Conservation (phyloP, 2,329 filamentous ascomycete genomes). For the Hortaea werneckii region DNA sequence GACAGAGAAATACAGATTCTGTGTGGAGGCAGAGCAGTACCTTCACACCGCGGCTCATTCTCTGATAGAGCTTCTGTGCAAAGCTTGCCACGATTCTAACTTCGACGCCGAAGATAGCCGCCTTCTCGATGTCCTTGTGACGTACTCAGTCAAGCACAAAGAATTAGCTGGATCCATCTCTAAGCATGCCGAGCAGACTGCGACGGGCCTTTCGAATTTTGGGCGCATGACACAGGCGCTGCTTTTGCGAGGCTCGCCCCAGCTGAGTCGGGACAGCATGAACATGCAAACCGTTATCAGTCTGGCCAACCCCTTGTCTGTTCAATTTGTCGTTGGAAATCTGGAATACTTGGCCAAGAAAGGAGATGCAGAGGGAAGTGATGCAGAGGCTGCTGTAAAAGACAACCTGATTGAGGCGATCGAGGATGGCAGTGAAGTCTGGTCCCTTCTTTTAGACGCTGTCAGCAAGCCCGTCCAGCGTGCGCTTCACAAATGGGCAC, state of each 20-base stretch:
- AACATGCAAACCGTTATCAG: constrained; percentile 6
- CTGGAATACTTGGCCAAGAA: constrained; percentile 8
- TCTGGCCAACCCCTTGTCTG: constrained; percentile 14
- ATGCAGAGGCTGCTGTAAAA: constrained; percentile 4
- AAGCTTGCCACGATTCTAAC: not conserved
- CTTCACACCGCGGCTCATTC: not conserved
- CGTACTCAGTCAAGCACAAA: not conserved
- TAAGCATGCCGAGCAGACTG: not conserved
- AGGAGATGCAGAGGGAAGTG: not conserved
- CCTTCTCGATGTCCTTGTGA: constrained; percentile 4
- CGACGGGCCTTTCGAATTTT: not conserved
- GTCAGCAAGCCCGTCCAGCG: constrained; percentile 16
- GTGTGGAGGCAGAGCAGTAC: constrained; percentile 1
- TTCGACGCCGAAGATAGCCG: constrained; percentile 7
- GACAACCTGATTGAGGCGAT: constrained; percentile 30
- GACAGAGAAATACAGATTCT: constrained; percentile 6
- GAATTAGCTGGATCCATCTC: not conserved
- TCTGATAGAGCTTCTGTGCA: not conserved
- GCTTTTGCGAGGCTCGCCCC: not conserved
- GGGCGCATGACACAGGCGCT: not conserved
- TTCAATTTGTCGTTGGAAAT: constrained; percentile 10
- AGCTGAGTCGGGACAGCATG: not conserved
- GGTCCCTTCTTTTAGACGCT: constrained; percentile 32
- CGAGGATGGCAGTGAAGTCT: constrained; percentile 32
- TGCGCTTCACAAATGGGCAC: constrained; percentile 21